These are phyloP conservation scores for Tricholomella constricta DNA, from an alignment of 768 basidiomycete genomes.

Conservation along the genomic window DNA sequence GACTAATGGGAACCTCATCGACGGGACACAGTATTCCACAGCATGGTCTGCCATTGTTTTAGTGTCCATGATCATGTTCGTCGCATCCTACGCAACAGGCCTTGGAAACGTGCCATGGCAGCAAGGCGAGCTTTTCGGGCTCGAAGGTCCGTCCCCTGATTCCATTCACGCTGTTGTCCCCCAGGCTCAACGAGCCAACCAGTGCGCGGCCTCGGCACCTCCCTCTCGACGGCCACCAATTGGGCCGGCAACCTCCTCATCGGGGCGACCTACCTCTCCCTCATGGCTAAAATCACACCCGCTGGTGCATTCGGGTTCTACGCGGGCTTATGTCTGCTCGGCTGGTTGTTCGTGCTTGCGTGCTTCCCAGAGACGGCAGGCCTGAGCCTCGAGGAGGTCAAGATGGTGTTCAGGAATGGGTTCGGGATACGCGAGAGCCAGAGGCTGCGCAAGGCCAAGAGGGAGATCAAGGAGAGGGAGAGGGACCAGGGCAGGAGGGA, in stretches of 20 bases:
- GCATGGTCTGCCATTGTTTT: constrained; percentile 70
- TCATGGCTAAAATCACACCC: constrained; percentile 75
- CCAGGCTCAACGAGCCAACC: background rate
- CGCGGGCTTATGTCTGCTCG: constrained; percentile 68
- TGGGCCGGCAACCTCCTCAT: constrained; percentile 80
- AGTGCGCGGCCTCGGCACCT: constrained; percentile 80
- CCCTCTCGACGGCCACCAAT: constrained; percentile 73
- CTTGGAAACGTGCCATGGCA: constrained; percentile 87
- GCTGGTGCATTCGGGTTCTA: constrained; percentile 79
- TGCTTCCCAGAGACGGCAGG: constrained; percentile 85
- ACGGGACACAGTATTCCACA: constrained; percentile 44
- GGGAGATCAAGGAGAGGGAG: constrained; percentile 39
- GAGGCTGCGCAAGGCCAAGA: constrained; percentile 48
- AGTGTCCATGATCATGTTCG: constrained; percentile 82
- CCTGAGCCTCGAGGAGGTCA: constrained; percentile 68
- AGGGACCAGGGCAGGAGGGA: constrained; percentile 22
- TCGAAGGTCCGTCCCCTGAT: constrained; percentile 68
- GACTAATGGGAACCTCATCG: constrained; percentile 61
- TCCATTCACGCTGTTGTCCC: constrained; percentile 36
- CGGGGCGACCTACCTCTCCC: constrained; percentile 75
- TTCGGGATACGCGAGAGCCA: constrained; percentile 66
- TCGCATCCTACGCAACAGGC: constrained; percentile 79
- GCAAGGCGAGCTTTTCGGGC: constrained; percentile 79
- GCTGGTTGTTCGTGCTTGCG: constrained; percentile 65
- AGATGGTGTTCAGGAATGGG: constrained; percentile 59